Evolutionary conservation across 768 basidiomycete species (phyloP).

Genomic region (Leccinum incarnatum): DNA sequence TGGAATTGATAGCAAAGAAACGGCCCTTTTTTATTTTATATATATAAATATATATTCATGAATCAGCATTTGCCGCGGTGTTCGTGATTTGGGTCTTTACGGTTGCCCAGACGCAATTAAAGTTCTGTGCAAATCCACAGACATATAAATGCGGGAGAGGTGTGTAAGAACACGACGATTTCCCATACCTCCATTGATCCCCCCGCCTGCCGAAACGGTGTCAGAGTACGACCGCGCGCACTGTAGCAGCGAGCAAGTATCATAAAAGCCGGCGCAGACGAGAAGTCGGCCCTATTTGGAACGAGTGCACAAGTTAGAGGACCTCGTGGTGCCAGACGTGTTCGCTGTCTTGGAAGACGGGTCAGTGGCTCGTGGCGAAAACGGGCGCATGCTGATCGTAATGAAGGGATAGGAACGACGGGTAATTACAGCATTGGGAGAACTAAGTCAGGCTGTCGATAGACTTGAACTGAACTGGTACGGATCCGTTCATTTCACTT

Average conservation of each 20-base stretch:
- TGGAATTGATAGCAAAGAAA: constrained; percentile 29
- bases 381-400: constrained; percentile 17
- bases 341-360: constrained; percentile 9
- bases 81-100: constrained; percentile 20
- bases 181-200: constrained; percentile 14
- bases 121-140: constrained; percentile 26
- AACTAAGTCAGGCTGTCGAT: neutral
- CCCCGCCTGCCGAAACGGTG: neutral
- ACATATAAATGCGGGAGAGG: constrained; percentile 32
- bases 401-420: constrained; percentile 4
- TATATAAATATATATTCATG: constrained; percentile 12
- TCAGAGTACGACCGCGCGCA: constrained; percentile 1
- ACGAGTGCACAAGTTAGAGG: neutral
- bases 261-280: constrained; percentile 3
- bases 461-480: constrained; percentile 22
- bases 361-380: constrained; percentile 21
- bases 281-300: constrained; percentile 2
- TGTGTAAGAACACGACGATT: constrained; percentile 9
- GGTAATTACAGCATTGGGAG: constrained; percentile 9
- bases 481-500: constrained; percentile 25
- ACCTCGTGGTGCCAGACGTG: constrained; percentile 3
- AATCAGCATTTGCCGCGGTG: constrained; percentile 31
- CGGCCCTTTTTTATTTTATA: constrained; percentile 24
- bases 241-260: constrained; percentile 8
- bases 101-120: constrained; percentile 27